Evolutionary conservation across 2,329 filamentous ascomycete genomes (phyloP).

Genomic region (Arthrobotrys sphaeroides): DNA sequence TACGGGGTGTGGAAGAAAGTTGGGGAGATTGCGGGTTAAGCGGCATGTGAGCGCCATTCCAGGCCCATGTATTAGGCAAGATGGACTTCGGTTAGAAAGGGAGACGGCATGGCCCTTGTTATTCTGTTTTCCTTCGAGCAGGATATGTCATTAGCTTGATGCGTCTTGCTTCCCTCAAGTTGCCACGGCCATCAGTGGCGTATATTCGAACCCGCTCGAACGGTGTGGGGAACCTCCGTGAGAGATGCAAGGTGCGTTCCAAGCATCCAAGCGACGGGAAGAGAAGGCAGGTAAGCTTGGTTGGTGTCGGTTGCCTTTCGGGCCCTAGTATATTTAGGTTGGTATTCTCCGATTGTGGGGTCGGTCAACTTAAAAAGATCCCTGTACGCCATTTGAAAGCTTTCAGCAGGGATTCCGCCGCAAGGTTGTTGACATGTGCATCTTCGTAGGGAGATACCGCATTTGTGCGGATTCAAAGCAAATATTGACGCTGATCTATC

Average conservation of each 20-base stretch:
- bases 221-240: conserved; percentile 28
- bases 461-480: background rate
- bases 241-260: conserved; percentile 2
- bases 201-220: background rate
- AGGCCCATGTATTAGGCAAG: conserved; percentile 27
- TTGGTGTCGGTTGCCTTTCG: conserved; percentile 10
- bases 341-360: conserved; percentile 17
- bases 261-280: conserved; percentile 40
- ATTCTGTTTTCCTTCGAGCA: background rate
- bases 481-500: background rate
- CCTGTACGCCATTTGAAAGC: background rate
- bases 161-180: too few relatives aligned
- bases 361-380: conserved; percentile 17
- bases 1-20: background rate
- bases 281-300: conserved; percentile 29
- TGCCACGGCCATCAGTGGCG: too few relatives aligned
- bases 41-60: conserved; percentile 9
- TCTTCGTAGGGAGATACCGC: background rate
- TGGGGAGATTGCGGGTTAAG: background rate
- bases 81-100: conserved; percentile 36
- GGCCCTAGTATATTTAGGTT: background rate
- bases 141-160: background rate
- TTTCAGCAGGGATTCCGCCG: background rate
- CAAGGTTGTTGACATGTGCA: conserved; percentile 4
- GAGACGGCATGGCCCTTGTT: background rate